Percentiles rank a stretch among this genome's conserved stretches.
Evolutionary conservation across 2,329 filamentous ascomycete genomes (phyloP).

Genomic region (Beauveria sp.): DNA sequence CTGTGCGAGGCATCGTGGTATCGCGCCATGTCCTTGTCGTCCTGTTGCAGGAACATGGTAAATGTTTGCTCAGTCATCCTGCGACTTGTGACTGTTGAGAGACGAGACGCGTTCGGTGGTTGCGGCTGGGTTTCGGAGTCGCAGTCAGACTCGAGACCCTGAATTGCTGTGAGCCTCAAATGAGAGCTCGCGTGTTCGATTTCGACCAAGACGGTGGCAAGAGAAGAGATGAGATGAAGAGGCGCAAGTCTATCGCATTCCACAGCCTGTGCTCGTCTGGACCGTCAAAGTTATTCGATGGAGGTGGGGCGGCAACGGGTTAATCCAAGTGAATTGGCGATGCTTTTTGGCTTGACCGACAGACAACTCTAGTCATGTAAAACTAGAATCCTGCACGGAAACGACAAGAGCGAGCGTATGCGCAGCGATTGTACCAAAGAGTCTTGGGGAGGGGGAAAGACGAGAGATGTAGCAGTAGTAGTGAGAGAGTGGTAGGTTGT

Average conservation of each 20-base stretch:
- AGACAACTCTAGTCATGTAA: neutral
- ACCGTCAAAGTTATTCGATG: neutral
- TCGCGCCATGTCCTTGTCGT: constrained; percentile 33
- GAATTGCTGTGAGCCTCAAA: neutral
- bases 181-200: neutral
- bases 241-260: constrained; percentile 3
- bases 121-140: neutral
- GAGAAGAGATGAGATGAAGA: neutral
- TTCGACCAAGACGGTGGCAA: neutral
- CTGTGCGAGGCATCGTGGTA: constrained; percentile 38
- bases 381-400: neutral
- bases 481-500: neutral
- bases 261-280: neutral
- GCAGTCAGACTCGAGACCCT: neutral
- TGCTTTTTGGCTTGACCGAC: neutral
- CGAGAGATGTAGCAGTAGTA: neutral
- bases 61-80: constrained; percentile 9
- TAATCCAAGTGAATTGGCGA: neutral
- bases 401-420: neutral
- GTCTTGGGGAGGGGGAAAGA: neutral
- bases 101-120: neutral
- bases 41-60: constrained; percentile 15
- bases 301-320: neutral
- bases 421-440: neutral
- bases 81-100: neutral